Base-by-base conservation (phyloP, 768 basidiomycete species). In the Epithele typhae region DNA sequence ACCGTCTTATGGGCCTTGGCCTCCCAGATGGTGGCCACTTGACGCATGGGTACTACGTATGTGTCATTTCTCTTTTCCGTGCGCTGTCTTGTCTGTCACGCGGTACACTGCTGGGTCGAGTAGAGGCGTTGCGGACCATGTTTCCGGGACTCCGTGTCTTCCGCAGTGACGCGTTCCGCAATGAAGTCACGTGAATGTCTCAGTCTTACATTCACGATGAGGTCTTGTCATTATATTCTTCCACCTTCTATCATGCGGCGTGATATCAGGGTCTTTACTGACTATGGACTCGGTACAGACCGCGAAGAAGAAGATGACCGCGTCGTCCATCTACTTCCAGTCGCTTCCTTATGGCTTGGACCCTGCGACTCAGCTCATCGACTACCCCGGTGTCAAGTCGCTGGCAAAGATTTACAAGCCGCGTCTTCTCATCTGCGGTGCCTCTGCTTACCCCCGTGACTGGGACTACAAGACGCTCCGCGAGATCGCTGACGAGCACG, bases 241-340 rank as follows among this genome's bases (percentile, higher is more conserved):
- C n/a, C n/a, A n/a, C n/a, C n/a, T n/a, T n/a, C n/a, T n/a, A n/a
- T n/a, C n/a, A n/a, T n/a, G n/a, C n/a, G n/a, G n/a, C n/a, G n/a
- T n/a, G n/a, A n/a, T n/a, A n/a, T n/a, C n/a, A n/a, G n/a, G n/a
- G n/a, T n/a, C n/a, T n/a, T n/a, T n/a, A n/a, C n/a, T n/a, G n/a
- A n/a, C n/a, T n/a, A 24, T 23, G 10, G 19, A 9, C 12, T 3
- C 40, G 53, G 23, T 48, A 15, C 58, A 91, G 88, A 95, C 92
- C 46, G 91, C 92, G 49, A 98, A 98, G 75, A 96, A 97, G 78
- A 98, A 99, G 72, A 98, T 99, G 84, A 97, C 96, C 25, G 92
- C 96, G 27, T 98, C 95, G 19, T 98, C 96, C 17, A 97, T 99
- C 73, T 98, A 98, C 76, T 99, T 98, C 87, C 94, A 98, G 66